Conservation (phyloP, 2,329 filamentous ascomycete genomes). For the Colletotrichum sp. region DNA sequence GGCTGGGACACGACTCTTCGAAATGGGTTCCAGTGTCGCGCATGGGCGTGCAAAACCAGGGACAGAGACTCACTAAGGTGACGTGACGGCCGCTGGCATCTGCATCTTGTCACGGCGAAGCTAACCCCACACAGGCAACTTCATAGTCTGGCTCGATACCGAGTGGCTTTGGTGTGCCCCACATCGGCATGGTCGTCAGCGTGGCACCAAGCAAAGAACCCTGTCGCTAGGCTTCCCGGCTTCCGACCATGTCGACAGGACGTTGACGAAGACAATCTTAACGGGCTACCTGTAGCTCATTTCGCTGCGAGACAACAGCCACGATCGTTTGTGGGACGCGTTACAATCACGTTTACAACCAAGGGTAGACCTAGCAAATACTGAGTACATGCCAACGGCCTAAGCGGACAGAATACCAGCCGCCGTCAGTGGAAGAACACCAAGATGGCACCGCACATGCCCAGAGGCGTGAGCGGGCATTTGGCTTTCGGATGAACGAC, state of each 20-base stretch:
- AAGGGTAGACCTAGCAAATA: background rate
- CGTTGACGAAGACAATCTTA: conserved; percentile 1
- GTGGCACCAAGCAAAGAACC: conserved; percentile 4
- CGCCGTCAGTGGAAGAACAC: background rate
- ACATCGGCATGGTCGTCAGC: background rate
- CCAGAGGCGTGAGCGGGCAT: background rate
- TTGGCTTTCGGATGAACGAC: background rate
- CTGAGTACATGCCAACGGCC: background rate
- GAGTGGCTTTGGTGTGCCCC: background rate
- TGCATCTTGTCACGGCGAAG: background rate
- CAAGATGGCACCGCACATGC: background rate
- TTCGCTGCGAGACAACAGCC: background rate
- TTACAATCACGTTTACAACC: background rate
- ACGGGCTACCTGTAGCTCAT: background rate
- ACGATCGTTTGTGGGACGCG: background rate
- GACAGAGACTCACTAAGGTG: background rate
- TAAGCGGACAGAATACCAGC: background rate
- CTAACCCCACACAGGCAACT: background rate
- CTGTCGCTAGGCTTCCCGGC: background rate
- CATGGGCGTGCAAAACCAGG: background rate
- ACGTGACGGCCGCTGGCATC: background rate
- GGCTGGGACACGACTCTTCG: background rate
- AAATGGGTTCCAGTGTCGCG: background rate
- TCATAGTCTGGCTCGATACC: background rate
- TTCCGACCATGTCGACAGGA: background rate